Percentiles rank a stretch among this genome's conserved stretches.
Evolutionary conservation across 306 rosid species (phyloP).

Genomic region (Phaseolus lunatus): DNA sequence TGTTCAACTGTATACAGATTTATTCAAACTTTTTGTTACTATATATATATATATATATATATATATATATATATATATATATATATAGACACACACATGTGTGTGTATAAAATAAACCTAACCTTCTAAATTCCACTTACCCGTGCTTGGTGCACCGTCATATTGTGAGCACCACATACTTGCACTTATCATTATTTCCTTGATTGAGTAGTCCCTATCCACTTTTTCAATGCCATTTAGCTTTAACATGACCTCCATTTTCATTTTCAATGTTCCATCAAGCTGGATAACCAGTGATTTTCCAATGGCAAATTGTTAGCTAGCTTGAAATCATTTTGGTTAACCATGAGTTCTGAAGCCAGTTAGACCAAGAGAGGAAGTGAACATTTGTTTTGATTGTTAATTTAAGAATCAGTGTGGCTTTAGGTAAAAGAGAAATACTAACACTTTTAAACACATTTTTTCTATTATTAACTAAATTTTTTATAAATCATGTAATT

Average conservation of each 20-base stretch:
- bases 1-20: too few species aligned
- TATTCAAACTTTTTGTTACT: too few species aligned
- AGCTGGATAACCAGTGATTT: background rate
- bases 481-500: background rate
- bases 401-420: background rate
- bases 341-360: background rate
- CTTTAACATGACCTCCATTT: background rate
- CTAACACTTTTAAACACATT: background rate
- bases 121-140: background rate
- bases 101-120: too few species aligned
- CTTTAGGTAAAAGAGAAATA: background rate
- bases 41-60: too few species aligned
- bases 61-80: too few species aligned
- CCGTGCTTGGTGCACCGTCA: background rate
- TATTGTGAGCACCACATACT: slow-evolving; percentile 3
- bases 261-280: background rate
- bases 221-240: background rate
- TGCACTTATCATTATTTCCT: background rate
- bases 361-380: background rate
- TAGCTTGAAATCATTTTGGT: background rate
- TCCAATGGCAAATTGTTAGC: background rate
- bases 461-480: background rate
- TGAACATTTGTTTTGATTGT: background rate
- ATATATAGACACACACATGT: too few species aligned
- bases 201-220: background rate